These are phyloP conservation scores for Trichoderma polysporum DNA, from an alignment of 2,329 filamentous ascomycete species.

Conservation along the genomic window DNA sequence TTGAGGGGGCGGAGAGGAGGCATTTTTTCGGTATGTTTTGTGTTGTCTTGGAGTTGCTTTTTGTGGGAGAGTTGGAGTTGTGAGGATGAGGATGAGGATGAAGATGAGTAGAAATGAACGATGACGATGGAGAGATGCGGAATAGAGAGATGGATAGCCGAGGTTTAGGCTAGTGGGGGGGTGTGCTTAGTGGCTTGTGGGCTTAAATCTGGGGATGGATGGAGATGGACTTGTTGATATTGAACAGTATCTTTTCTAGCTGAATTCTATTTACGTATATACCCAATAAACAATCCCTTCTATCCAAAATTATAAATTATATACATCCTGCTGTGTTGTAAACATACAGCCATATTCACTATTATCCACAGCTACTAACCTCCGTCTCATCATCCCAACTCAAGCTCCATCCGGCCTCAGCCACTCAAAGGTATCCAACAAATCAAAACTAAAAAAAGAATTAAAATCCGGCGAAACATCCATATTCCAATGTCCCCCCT, in stretches of 20 bases:
- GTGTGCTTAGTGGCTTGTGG: neutral
- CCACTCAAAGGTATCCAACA: conserved; percentile 52
- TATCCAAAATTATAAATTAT: too few relatives aligned
- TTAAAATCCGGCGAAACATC: conserved; percentile 12
- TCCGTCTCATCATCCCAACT: too few relatives aligned
- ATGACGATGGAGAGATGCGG: neutral
- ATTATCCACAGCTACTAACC: too few relatives aligned
- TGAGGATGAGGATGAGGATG: neutral
- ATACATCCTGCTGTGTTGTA: too few relatives aligned
- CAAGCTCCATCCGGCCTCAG: conserved; percentile 28
- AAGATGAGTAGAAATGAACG: neutral
- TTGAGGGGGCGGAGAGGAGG: conserved; percentile 6
- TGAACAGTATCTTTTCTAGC: too few relatives aligned
- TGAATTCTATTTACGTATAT: too few relatives aligned
- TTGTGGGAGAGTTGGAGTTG: neutral
- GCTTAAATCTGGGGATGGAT: neutral
- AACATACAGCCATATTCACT: too few relatives aligned
- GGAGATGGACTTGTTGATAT: too few relatives aligned
- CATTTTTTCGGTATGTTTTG: neutral
- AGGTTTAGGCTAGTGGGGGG: conserved; percentile 20
- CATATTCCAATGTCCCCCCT: conserved; percentile 6
- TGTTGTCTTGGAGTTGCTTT: neutral
- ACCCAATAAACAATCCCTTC: too few relatives aligned
- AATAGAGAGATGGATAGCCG: neutral
- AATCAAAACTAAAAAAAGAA: conserved; percentile 46